Evolutionary conservation across 257 asterid species (phyloP).

Genomic region (Coffea canephora): DNA sequence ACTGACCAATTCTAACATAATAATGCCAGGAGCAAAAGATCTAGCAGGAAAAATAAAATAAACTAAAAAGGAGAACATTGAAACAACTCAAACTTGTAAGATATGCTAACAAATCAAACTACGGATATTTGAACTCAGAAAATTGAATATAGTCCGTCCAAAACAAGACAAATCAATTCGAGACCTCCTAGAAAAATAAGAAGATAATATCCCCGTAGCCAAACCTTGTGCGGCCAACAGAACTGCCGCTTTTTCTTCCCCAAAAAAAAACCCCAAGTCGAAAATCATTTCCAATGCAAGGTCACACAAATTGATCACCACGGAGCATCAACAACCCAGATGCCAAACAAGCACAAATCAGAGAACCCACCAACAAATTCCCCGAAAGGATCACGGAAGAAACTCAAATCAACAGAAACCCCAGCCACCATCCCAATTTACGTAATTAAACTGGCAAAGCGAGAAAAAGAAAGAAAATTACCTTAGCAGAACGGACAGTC

Average conservation of each 20-base stretch:
- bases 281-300: neutral
- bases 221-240: neutral
- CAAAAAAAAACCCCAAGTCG: neutral
- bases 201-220: neutral
- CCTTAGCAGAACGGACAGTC: slow-evolving; percentile 26
- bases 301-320: slow-evolving; percentile 28
- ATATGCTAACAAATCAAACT: neutral
- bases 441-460: slow-evolving; percentile 8
- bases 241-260: neutral
- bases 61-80: neutral
- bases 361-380: neutral
- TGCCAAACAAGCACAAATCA: slow-evolving; percentile 12
- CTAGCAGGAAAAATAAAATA: neutral
- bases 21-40: neutral
- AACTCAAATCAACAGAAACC: too few species aligned
- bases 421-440: neutral
- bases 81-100: neutral
- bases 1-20: neutral
- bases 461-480: slow-evolving; percentile 14
- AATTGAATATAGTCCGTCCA: neutral
- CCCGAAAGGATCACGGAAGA: neutral
- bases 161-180: too few species aligned
- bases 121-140: neutral
- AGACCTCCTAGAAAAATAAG: neutral
- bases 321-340: slow-evolving; percentile 13